Conservation (phyloP, 2,329 filamentous ascomycete genomes). For the Aureobasidium sp. region DNA sequence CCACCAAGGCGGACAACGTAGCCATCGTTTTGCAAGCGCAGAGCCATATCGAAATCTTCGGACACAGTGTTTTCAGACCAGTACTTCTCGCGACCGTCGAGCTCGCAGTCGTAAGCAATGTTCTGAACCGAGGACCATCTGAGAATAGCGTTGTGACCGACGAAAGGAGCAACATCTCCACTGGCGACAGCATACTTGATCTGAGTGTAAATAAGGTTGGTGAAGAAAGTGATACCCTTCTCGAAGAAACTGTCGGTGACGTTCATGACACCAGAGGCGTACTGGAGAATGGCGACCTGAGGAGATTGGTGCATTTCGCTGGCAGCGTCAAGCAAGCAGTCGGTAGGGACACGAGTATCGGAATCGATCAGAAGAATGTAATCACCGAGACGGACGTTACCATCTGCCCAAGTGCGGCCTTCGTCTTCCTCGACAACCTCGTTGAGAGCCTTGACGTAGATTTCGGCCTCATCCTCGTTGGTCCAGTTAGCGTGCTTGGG, state of each 20-base stretch:
- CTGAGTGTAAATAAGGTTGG: conserved; percentile 66
- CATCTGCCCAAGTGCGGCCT: conserved; percentile 70
- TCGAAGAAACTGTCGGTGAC: conserved; percentile 61
- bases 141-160: conserved; percentile 72
- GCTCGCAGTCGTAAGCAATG: conserved; percentile 61
- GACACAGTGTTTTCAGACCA: conserved; percentile 77
- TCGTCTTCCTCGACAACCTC: conserved; percentile 58
- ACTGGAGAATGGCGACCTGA: conserved; percentile 72
- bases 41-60: conserved; percentile 76
- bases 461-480: conserved; percentile 59
- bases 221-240: conserved; percentile 38
- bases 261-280: conserved; percentile 72
- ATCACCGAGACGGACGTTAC: conserved; percentile 79
- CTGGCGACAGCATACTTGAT: conserved; percentile 72
- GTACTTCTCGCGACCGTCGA: conserved; percentile 65
- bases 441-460: conserved; percentile 58
- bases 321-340: conserved; percentile 71
- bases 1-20: conserved; percentile 67
- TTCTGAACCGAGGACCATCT: conserved; percentile 71
- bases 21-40: conserved; percentile 64
- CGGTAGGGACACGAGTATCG: conserved; percentile 68
- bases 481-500: conserved; percentile 57
- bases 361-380: conserved; percentile 75
- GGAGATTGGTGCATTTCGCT: conserved; percentile 76
- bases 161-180: conserved; percentile 70